Evolutionary conservation across 768 basidiomycete genomes (phyloP), one percentile per base, ranked within the genome.

Genomic region (Tulasnella calospora): DNA sequence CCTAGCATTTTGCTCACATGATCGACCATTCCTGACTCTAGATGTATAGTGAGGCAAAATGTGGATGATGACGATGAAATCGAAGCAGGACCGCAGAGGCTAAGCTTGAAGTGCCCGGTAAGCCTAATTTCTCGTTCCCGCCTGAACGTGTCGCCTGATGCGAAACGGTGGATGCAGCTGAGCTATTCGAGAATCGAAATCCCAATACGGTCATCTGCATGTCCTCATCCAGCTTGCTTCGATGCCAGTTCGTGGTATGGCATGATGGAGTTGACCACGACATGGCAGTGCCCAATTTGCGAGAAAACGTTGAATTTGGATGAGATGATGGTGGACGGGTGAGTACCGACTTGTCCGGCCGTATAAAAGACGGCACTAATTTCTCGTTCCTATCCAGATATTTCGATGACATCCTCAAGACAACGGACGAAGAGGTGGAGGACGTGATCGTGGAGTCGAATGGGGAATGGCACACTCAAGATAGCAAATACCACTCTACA

Each of bases 251-350:
- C 93, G 55, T 99, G 96, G 96, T 94, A 92, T 82, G 92, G 92
- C 6, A 90, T 97, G 83, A 99, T 98, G 90, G 94, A 97, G 82
- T 92, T 94, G 85, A 98, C 96, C 12, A 98, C 97, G 2, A 96
- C 95, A 40, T 99, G 94, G 92, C 84, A 92, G 70, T 99, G 98
- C 84, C 97, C 98, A 36, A 92, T 95, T 61, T 99, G 98, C 84
- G 94, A 95, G 83, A 91, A 89, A 82, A 86, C 88, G 70, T 84
- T 99, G 75, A 89, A 91, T 80, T 85, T 89, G 27, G 92, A 92
- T 44, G 94, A 98, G 79, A 86, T 99, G 46, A 92, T 98, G 47
- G 88, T 97, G 78, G 98, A 99, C 83, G 96, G 95, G 96, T 95
- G 84, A 61, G 89, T 83, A 23, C 13, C 71, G 23, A 15, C 12